Evolutionary conservation across 2,329 filamentous ascomycete genomes (phyloP).

Genomic region (Nothophaeocryptopus gaeumannii): DNA sequence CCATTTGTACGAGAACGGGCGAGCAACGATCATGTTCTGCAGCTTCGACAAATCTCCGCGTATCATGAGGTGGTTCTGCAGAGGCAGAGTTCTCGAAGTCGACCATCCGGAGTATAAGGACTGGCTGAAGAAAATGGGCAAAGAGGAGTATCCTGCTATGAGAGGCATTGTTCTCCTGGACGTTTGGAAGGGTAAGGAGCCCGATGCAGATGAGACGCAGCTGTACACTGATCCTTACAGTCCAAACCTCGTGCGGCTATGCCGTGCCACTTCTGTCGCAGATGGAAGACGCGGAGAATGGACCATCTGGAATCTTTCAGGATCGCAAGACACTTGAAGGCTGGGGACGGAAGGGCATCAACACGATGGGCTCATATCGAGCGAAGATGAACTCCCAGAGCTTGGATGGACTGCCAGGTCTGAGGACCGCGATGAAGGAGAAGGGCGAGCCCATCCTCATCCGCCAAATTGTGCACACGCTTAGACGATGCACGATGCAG

Average conservation of each 20-base stretch:
- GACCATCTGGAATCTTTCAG: slow-evolving; percentile 40
- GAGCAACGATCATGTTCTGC: slow-evolving; percentile 72
- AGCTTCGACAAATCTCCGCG: slow-evolving; percentile 59
- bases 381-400: slow-evolving; percentile 54
- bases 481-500: slow-evolving; percentile 15
- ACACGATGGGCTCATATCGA: slow-evolving; percentile 56
- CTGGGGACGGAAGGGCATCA: slow-evolving; percentile 49
- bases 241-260: slow-evolving; percentile 66
- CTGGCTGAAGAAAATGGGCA: slow-evolving; percentile 44
- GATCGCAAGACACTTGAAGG: slow-evolving; percentile 57
- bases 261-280: slow-evolving; percentile 57
- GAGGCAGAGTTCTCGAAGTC: slow-evolving; percentile 58
- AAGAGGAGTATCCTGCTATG: slow-evolving; percentile 45
- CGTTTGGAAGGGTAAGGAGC: slow-evolving; percentile 52
- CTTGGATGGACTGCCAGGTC: slow-evolving; percentile 59
- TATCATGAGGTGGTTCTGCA: slow-evolving; percentile 65
- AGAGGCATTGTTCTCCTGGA: slow-evolving; percentile 61
- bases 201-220: not conserved
- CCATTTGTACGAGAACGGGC: slow-evolving; percentile 73
- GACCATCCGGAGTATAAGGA: slow-evolving; percentile 47
- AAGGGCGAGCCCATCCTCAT: slow-evolving; percentile 49
- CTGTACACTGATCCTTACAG: slow-evolving; percentile 26
- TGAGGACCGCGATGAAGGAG: slow-evolving; percentile 53
- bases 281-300: slow-evolving; percentile 25
- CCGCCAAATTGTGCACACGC: slow-evolving; percentile 35